Conservation (phyloP, 2,329 filamentous ascomycete species). For the Fusarium zealandicum region DNA sequence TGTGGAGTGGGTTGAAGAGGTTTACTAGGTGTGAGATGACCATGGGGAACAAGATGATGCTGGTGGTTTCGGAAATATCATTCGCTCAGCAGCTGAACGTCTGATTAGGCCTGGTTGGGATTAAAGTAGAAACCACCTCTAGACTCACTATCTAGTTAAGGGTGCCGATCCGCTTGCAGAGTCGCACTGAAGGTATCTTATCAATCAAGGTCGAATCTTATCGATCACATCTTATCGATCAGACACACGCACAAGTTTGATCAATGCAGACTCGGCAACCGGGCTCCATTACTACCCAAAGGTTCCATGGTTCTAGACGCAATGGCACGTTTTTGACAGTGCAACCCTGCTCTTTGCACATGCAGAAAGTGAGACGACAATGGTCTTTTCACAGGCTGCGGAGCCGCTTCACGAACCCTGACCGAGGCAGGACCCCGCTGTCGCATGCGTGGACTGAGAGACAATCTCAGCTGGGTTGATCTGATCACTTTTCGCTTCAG, state of each 20-base stretch:
- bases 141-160: too few relatives aligned
- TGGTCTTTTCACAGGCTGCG: not conserved
- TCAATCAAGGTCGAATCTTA: slow-evolving; percentile 24
- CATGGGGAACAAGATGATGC: too few relatives aligned
- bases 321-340: not conserved
- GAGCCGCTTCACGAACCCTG: slow-evolving; percentile 10
- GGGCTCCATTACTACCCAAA: not conserved
- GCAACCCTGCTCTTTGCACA: too few relatives aligned
- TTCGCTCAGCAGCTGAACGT: too few relatives aligned
- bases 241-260: slow-evolving; percentile 8
- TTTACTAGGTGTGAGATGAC: too few relatives aligned
- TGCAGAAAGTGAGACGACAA: slow-evolving; percentile 8
- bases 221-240: slow-evolving; percentile 28
- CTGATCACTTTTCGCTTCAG: not conserved
- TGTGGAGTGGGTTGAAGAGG: not conserved
- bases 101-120: too few relatives aligned
- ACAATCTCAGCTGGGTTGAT: not conserved
- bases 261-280: slow-evolving; percentile 5
- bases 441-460: not conserved
- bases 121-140: not conserved
- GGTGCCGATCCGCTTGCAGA: not conserved
- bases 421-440: not conserved
- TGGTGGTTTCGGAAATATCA: too few relatives aligned
- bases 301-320: slow-evolving; percentile 2
- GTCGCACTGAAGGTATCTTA: slow-evolving; percentile 16